Evolutionary conservation across 2,329 filamentous ascomycete genomes (phyloP), one percentile per base, ranked within the genome.

Genomic region (Didymella sp.): DNA sequence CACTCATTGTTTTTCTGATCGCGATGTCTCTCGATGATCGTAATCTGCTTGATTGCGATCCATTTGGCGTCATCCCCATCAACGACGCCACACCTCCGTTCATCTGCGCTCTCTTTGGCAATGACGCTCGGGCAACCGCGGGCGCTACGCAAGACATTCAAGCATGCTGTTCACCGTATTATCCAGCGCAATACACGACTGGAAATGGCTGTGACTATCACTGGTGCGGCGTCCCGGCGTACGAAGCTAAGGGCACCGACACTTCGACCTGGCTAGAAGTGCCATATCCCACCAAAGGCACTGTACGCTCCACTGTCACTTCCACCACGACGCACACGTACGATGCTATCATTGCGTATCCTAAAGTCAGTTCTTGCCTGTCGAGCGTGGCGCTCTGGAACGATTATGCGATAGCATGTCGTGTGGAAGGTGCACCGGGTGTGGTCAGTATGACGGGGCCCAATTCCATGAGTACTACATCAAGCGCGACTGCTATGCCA

Each of bases 41-140:
- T 33, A 33, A 6, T 15, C n/a, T 33, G 30, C 2, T 7, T n/a
- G 13, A 33, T 33, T 33, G 30, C 30, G 15, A 33, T 9, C 30
- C 30, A 33, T 33, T n/a, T 6, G 30, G 30, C 13, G 13, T 33
- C 30, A 33, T 33, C 6, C 30, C 13, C 15, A 33, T 33, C 13
- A 33, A 33, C 7, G 7, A n/a, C 13, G 13, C 30, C 13, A 33
- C 30, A 33, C 30, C 30, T 15, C 30, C 30, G 4, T 33, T 33
- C 15, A 33, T 33, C 13, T 33, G 30, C 9, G 30, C 30, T 4
- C 13, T 33, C 15, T 33, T 33, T 4, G 61, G 61, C 47, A 56
- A 19, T n/a, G 33, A 37, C 17, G 17, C 17, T 37, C 33, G n/a
- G 17, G 33, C 17, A 37, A 21, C 33, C 8, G 33, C 17, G n/a